Base-by-base conservation (phyloP, 169 alveolate genomes). In the Pseudocohnilembus persalinus region DNA sequence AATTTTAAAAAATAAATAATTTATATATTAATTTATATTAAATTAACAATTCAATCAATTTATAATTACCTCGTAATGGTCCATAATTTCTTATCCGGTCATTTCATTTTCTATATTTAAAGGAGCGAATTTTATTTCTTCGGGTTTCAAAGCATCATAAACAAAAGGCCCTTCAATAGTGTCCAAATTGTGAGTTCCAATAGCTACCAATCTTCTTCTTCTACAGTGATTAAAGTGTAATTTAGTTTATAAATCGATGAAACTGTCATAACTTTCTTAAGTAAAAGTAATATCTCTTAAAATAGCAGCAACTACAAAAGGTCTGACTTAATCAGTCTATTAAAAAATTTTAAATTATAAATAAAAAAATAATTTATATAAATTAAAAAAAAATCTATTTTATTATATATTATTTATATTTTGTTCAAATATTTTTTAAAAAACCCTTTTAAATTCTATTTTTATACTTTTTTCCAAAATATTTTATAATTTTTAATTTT, bases 171-270 rank as follows among this genome's bases (percentile, higher is more conserved):
- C 98, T 77, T 92, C 84, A 27, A 98, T 90, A 65, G 96, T 94
- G 88, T 97, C 99, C 87, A 95, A 92, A 89, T 98, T 99, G 92
- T 98, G 99, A 32, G 99, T 97, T 31, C 99, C 99, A 81, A 98
- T 98, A 32, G 99, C 97, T 30, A 96, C 98, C 31, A 98, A 88
- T 35, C 98, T 92, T 90, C 99, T 93, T 76, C 95, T 96, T 84
- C 99, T 91, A 92, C 99, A 98, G 63, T 98, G 95, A 91, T 98
- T 99, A 87, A 97, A 98, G 90, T 99, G 99, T 68, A 99, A 95
- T 90, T 98, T 98, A 88, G 98, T 99, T 89, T 98, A 99, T 76
- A 98, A 92, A 84, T 98, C 99, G 81, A 99, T 97, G 91, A 98
- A 97, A 68, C 99, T 97, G 88, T 96, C 96, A 82, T 97, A 97